Base-by-base conservation (phyloP, 1,284 basidiomycete genomes). In the Cystobasidium pallidum region DNA sequence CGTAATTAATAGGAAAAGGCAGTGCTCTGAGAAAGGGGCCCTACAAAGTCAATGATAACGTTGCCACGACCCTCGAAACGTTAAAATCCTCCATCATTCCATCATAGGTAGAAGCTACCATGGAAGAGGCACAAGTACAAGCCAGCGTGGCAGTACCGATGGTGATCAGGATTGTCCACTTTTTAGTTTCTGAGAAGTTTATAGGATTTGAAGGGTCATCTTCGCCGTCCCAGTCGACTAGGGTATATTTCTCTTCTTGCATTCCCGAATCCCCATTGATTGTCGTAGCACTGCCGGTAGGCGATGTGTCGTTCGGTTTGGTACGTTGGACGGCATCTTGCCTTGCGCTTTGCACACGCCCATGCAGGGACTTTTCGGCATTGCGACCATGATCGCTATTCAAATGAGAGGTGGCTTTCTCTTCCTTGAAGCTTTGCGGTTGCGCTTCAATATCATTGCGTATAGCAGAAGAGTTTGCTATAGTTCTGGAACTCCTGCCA, bases 61-160 rank as follows among this genome's bases (percentile, higher is more conserved):
- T 87, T 3, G 91, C 88, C 74, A 91, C 88, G 74, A 86, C 85
- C 54, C 84, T 83, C 2, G 85, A 83, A 39, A 91, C 85, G 70
- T 84, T 81, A 74, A 91, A 89, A 8, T 88, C 85, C 28, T 78
- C 74, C 52, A 86, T 82, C 58, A 90, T 82, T 0, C 86, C 88
- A 0, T 78, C 77, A 78, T 91, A 89, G 0, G 89, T 87, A 74
- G 87, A 87, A 0, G 86, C 83, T 72, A 88, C 88, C 81, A 90
- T 85, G 3, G 88, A 89, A 0, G 88, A 90, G n/a, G 88, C 85
- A 78, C 87, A 89, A 0, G 89, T 88, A 13, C 87, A 88, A 76
- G 88, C 88, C 2, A 87, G 80, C 6, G 70, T 66, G 34, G 62
- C 70, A 10, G 63, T 32, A 13, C 62, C 62, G 21, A 72, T 51